phyloP scores from a whole-genome alignment of 169 alveolate genomes.

The Babesia sp. region DNA sequence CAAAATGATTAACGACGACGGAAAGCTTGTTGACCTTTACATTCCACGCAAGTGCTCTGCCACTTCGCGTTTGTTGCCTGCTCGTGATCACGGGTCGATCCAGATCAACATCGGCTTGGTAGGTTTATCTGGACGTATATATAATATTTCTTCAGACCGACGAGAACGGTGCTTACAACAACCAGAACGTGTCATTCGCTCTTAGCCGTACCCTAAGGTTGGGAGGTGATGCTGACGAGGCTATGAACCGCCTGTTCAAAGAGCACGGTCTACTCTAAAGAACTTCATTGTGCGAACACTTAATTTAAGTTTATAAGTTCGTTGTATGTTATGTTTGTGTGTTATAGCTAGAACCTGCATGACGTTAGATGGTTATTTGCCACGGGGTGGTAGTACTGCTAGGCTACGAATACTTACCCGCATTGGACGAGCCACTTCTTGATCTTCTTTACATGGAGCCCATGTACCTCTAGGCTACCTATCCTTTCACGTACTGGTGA shows the following conservation, averaged over 20 bases:
- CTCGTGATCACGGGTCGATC: conserved; percentile 93
- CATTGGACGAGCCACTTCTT: conserved; percentile 76
- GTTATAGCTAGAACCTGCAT: background rate
- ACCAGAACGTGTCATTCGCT: conserved; percentile 84
- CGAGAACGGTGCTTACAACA: conserved; percentile 86
- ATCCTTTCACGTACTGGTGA: conserved; percentile 78
- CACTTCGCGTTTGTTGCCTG: conserved; percentile 87
- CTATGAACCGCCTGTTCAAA: conserved; percentile 89
- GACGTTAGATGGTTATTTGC: background rate
- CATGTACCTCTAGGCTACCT: conserved; percentile 79
- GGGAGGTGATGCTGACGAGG: conserved; percentile 91
- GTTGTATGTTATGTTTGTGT: background rate
- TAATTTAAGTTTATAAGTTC: background rate
- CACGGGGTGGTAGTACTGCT: background rate
- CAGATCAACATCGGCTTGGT: conserved; percentile 90
- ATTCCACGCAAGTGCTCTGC: conserved; percentile 95
- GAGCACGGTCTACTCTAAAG: conserved; percentile 86
- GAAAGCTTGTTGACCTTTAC: conserved; percentile 90
- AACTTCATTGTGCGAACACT: conserved; percentile 27
- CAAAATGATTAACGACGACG: conserved; percentile 87
- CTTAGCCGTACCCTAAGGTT: conserved; percentile 89
- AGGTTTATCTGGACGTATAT: background rate
- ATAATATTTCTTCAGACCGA: conserved; percentile 72
- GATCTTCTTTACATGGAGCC: conserved; percentile 74
- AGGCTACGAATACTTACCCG: conserved; percentile 50